These are phyloP conservation scores for Hypoxylon sp. DNA, from an alignment of 2,329 filamentous ascomycete genomes.

Conservation along the genomic window DNA sequence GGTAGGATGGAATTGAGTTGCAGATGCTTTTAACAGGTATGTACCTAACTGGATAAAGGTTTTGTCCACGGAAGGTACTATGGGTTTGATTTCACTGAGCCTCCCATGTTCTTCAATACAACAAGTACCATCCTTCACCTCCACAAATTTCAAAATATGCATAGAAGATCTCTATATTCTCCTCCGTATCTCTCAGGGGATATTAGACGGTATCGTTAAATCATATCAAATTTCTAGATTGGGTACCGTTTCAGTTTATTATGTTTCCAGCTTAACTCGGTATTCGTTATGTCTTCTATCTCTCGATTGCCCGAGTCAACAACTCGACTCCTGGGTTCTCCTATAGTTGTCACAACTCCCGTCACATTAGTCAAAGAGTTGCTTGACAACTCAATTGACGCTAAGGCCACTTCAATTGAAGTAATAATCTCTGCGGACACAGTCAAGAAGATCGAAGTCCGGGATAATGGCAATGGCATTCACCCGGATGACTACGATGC, in stretches of 20 bases:
- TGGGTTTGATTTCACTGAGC: slow-evolving; percentile 4
- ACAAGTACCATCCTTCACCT: background rate
- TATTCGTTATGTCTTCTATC: slow-evolving; percentile 63
- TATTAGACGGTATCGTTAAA: background rate
- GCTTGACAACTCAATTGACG: slow-evolving; percentile 83
- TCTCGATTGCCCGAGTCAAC: slow-evolving; percentile 64
- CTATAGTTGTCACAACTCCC: slow-evolving; percentile 72
- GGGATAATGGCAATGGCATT: slow-evolving; percentile 83
- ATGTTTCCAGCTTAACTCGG: slow-evolving; percentile 29
- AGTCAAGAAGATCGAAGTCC: slow-evolving; percentile 77
- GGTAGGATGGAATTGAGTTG: background rate
- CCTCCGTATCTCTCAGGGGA: background rate
- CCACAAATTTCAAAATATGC: background rate
- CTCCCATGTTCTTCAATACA: background rate
- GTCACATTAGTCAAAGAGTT: slow-evolving; percentile 80
- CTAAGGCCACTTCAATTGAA: slow-evolving; percentile 75
- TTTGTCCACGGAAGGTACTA: slow-evolving; percentile 10
- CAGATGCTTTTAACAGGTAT: background rate
- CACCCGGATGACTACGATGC: slow-evolving; percentile 70
- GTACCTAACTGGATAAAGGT: no score
- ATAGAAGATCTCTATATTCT: slow-evolving; percentile 6
- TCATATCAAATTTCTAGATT: background rate
- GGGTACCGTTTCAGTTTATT: slow-evolving; percentile 5
- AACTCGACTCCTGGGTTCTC: slow-evolving; percentile 71
- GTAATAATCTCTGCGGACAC: slow-evolving; percentile 76